Base-by-base conservation (phyloP, 768 basidiomycete species). In the Naganishia vishniacii region DNA sequence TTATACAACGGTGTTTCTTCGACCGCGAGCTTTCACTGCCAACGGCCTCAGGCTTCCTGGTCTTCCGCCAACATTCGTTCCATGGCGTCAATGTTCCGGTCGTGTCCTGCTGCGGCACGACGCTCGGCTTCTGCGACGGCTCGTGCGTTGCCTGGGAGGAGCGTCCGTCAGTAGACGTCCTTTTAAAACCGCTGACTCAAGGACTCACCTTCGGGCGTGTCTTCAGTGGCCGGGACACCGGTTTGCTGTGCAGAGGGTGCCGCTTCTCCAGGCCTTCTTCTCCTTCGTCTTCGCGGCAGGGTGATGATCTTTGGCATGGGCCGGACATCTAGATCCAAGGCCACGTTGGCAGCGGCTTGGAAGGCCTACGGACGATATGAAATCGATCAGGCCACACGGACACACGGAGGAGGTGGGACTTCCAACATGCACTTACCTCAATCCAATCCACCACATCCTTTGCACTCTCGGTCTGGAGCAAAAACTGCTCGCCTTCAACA, bases 401-500 rank as follows among this genome's bases (percentile, higher is more conserved):
- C n/a, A n/a, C n/a, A n/a, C n/a, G n/a, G n/a, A n/a, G n/a, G n/a
- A n/a, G n/a, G n/a, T n/a, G n/a, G n/a, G n/a, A n/a, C n/a, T n/a
- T n/a, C n/a, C 34, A 37, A 37, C 7, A 37, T 7, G 15, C 34
- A 72, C 80, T 62, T 69, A 91, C 90, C 85, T 99, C 94, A 66
- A 99, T 93, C 91, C 94, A 93, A 60, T 87, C 85, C 61, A 98
- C 89, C 1, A 97, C 93, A 28, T 85, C 84, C 46, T 85, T 82
- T 41, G 91, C 86, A 72, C 88, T 86, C 53, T 82, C 83, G 2
- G 89, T 89, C 78, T 99, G 94, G 70, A 99, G 71, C 69, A 99
- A 80, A 78, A 99, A 99, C 79, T 99, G 95, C 80, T 98, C 90
- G 13, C 94, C 95, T 75, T 95, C 91, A 68, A 91, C 80, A 63